Conservation (phyloP, 2,329 filamentous ascomycete genomes). For the Botryotinia narcissicola region DNA sequence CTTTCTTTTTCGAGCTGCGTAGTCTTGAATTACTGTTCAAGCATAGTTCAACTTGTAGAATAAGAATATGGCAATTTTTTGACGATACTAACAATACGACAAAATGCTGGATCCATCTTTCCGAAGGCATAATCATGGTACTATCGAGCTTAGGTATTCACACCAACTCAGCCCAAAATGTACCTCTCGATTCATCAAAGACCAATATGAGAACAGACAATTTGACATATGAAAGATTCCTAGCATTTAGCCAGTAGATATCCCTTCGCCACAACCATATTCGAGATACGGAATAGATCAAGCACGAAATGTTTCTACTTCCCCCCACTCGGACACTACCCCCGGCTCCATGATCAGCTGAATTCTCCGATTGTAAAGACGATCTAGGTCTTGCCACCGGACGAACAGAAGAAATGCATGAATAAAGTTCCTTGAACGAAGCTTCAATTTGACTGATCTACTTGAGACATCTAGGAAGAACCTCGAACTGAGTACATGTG, state of each 20-base stretch:
- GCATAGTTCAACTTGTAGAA: background rate
- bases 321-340: background rate
- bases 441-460: background rate
- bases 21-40: background rate
- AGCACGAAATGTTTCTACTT: constrained; percentile 4
- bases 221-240: background rate
- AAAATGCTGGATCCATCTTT: background rate
- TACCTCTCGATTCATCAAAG: background rate
- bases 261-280: background rate
- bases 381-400: background rate
- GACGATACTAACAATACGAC: background rate
- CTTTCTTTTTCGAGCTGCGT: background rate
- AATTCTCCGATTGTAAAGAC: background rate
- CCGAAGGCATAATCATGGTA: background rate
- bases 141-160: background rate
- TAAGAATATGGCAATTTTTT: background rate
- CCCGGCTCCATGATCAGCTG: background rate
- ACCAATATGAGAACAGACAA: background rate
- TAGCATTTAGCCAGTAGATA: background rate
- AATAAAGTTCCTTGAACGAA: background rate
- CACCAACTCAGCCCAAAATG: background rate
- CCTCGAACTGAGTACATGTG: background rate
- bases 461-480: background rate
- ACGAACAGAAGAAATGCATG: background rate
- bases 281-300: background rate